phyloP scores from a whole-genome alignment of 2,329 filamentous ascomycete genomes.

The Penicillium vulpinum region DNA sequence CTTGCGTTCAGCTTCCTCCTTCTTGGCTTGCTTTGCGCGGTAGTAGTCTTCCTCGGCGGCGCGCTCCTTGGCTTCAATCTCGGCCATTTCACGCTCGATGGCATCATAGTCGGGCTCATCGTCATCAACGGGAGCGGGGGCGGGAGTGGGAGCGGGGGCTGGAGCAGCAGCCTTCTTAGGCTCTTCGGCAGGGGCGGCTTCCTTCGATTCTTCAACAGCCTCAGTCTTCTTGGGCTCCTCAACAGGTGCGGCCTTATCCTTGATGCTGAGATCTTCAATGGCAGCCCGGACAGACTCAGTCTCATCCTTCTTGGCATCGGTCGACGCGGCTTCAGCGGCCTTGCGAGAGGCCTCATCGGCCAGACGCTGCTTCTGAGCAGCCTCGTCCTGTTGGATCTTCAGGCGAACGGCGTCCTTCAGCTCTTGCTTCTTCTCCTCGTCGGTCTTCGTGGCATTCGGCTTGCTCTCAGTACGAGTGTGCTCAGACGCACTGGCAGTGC shows the following conservation, averaged over 20 bases:
- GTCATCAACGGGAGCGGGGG: conserved; percentile 35
- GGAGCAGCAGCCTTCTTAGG: conserved; percentile 21
- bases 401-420: conserved; percentile 59
- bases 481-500: conserved; percentile 65
- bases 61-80: conserved; percentile 49
- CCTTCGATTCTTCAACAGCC: conserved; percentile 21
- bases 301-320: conserved; percentile 37
- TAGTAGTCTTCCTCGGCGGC: conserved; percentile 52
- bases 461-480: conserved; percentile 72
- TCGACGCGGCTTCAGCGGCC: conserved; percentile 45
- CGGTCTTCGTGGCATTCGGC: conserved; percentile 61
- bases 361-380: conserved; percentile 47
- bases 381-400: conserved; percentile 60
- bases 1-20: conserved; percentile 52
- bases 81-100: conserved; percentile 50
- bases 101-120: conserved; percentile 50
- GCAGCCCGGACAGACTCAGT: conserved; percentile 36
- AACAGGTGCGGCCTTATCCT: conserved; percentile 29
- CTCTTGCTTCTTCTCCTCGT: conserved; percentile 78
- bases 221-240: conserved; percentile 23
- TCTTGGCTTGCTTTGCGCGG: conserved; percentile 78
- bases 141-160: conserved; percentile 28
- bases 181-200: conserved; percentile 18
- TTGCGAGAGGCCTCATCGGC: conserved; percentile 48
- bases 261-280: conserved; percentile 32